Evolutionary conservation across 352 stramenopile species (phyloP).

Genomic region (Pythium aquatile): DNA sequence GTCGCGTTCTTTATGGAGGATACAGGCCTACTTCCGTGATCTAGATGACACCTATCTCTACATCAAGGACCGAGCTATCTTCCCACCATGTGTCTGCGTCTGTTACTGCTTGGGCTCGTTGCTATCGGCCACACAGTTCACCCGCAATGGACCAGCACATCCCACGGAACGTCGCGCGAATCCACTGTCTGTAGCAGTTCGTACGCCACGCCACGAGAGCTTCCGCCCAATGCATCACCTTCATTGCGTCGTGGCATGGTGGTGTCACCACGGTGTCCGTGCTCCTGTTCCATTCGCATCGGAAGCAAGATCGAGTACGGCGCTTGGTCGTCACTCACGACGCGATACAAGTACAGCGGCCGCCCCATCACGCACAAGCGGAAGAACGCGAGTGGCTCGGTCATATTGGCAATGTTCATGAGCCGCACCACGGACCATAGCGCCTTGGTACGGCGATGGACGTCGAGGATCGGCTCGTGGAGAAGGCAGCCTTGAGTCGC

Average conservation of each 20-base stretch:
- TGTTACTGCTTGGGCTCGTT: too few species aligned
- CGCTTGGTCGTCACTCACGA: slow-evolving; percentile 1
- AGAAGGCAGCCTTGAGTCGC: slow-evolving; percentile 15
- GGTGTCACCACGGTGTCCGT: background rate
- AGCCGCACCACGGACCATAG: slow-evolving; percentile 33
- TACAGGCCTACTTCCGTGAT: too few species aligned
- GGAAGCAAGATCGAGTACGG: slow-evolving; percentile 8
- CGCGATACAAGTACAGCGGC: slow-evolving; percentile 27
- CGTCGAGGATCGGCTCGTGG: slow-evolving; percentile 21
- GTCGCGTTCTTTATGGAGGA: too few species aligned
- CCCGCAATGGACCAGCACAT: slow-evolving; percentile 19
- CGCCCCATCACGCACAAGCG: slow-evolving; percentile 20
- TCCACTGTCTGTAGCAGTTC: slow-evolving; percentile 7
- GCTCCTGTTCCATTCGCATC: background rate
- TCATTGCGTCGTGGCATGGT: background rate
- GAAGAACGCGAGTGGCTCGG: slow-evolving; percentile 29
- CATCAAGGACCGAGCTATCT: too few species aligned
- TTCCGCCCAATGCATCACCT: background rate
- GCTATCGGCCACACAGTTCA: background rate
- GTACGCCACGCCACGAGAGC: background rate
- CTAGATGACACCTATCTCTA: too few species aligned
- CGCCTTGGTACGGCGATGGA: slow-evolving; percentile 24
- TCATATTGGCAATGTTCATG: slow-evolving; percentile 34
- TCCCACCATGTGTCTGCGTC: too few species aligned
- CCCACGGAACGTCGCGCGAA: slow-evolving; percentile 20